phyloP scores from a whole-genome alignment of 805 yeast species.

The Candida takata region DNA sequence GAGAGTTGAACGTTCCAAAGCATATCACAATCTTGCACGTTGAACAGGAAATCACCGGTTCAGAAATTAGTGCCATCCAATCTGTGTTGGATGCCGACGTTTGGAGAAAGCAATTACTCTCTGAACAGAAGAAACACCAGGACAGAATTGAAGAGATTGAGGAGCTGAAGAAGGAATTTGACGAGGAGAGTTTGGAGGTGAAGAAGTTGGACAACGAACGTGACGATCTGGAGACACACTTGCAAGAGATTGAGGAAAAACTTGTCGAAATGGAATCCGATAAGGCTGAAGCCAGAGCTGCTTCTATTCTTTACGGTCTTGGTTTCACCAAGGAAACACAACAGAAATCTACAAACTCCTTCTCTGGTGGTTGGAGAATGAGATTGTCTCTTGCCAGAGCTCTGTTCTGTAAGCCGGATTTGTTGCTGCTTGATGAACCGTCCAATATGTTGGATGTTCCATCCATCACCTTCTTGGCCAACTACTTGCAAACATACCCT shows the following conservation, averaged over 20 bases:
- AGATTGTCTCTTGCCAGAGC: slow-evolving; percentile 97
- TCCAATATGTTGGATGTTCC: slow-evolving; percentile 99
- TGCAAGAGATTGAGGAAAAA: slow-evolving; percentile 75
- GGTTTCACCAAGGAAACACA: slow-evolving; percentile 92
- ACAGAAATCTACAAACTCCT: slow-evolving; percentile 72
- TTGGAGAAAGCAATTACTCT: slow-evolving; percentile 86
- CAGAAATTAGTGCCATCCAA: slow-evolving; percentile 83
- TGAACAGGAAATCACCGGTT: slow-evolving; percentile 95
- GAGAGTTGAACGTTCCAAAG: slow-evolving; percentile 91
- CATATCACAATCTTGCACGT: slow-evolving; percentile 95
- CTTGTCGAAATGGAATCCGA: slow-evolving; percentile 92
- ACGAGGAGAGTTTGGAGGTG: slow-evolving; percentile 66
- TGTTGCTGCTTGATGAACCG: slow-evolving; percentile 93
- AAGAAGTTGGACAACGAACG: slow-evolving; percentile 84
- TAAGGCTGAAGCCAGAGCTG: slow-evolving; percentile 96
- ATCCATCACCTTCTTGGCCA: slow-evolving; percentile 87
- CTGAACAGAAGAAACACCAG: slow-evolving; percentile 68
- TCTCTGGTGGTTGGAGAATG: slow-evolving; percentile 99
- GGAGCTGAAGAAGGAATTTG: slow-evolving; percentile 58
- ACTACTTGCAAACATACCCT: slow-evolving; percentile 83
- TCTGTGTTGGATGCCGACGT: slow-evolving; percentile 99
- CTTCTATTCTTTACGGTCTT: slow-evolving; percentile 83
- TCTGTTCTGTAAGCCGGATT: slow-evolving; percentile 92
- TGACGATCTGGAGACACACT: slow-evolving; percentile 72
- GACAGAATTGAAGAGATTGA: slow-evolving; percentile 76